Evolutionary conservation across 371 early-diverging fungal genomes (phyloP).

Genomic region (Syncephalis plumigaleata): DNA sequence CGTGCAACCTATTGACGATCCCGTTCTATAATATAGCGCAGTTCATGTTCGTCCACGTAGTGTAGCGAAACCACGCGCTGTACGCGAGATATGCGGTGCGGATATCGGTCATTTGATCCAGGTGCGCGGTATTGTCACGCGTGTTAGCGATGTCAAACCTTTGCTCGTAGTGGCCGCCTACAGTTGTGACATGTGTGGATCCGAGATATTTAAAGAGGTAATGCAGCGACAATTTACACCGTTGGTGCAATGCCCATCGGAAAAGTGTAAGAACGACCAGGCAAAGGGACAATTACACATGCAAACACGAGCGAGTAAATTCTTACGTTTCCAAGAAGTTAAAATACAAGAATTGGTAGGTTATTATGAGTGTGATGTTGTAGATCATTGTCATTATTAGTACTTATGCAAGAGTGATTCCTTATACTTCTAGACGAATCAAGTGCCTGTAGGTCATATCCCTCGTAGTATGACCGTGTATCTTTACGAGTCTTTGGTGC

Average conservation of each 20-base stretch:
- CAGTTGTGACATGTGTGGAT: conserved; percentile 93
- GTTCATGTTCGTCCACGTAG: conserved; percentile 69
- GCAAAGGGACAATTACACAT: conserved; percentile 77
- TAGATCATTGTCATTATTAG: too few species aligned
- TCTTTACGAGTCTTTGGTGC: conserved; percentile 67
- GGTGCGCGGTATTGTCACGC: conserved; percentile 91
- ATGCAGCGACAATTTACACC: conserved; percentile 67
- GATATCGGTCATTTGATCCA: conserved; percentile 80
- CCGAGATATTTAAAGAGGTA: conserved; percentile 96
- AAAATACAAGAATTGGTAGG: conserved; percentile 84
- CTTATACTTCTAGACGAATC: conserved; percentile 56
- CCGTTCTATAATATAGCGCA: conserved; percentile 24
- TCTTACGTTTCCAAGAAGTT: conserved; percentile 89
- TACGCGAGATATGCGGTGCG: conserved; percentile 73
- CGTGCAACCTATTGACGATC: too few species aligned
- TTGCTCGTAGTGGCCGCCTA: conserved; percentile 82
- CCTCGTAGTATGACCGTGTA: conserved; percentile 92
- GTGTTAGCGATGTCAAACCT: conserved; percentile 95
- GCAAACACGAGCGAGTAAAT: conserved; percentile 92
- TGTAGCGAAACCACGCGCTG: conserved; percentile 41
- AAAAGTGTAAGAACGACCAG: conserved; percentile 69
- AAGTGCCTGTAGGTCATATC: conserved; percentile 97
- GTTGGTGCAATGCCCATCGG: conserved; percentile 76
- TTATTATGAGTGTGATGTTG: background rate
- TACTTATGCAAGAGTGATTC: background rate